Evolutionary conservation across 169 alveolate species (phyloP).

Genomic region (Neospora caninum): DNA sequence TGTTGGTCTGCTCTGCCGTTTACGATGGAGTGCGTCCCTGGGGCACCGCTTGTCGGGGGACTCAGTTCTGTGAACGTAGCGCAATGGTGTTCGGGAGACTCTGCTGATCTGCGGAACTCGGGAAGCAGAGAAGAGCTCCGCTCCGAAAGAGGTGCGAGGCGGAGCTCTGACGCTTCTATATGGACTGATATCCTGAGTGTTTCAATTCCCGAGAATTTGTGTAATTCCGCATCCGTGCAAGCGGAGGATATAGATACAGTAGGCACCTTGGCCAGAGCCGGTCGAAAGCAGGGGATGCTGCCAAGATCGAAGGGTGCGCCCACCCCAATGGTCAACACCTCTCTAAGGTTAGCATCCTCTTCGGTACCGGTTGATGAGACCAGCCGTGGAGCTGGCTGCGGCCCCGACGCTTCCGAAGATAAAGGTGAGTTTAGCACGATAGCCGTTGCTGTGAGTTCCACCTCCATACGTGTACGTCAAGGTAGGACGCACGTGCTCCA

Average conservation of each 20-base stretch:
- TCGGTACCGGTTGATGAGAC: no score
- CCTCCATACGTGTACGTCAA: no score
- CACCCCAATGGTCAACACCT: no score
- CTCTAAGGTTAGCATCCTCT: no score
- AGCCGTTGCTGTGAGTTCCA: no score
- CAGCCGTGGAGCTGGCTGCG: no score
- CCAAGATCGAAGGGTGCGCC: no score
- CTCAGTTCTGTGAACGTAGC: background rate
- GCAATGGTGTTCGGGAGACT: background rate
- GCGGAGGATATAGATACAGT: background rate
- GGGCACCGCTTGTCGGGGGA: background rate
- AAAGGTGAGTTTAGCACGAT: no score
- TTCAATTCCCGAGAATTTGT: background rate
- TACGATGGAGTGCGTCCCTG: background rate
- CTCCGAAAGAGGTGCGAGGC: background rate
- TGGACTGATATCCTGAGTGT: conserved; percentile 18
- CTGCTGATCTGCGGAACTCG: background rate
- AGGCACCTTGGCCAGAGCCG: background rate
- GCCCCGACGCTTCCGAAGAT: no score
- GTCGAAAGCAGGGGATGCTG: no score
- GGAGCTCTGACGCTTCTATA: background rate
- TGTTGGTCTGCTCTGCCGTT: background rate
- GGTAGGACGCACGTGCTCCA: no score
- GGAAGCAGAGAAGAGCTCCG: background rate
- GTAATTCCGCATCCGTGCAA: background rate